These are phyloP conservation scores for Vigna nakashimae DNA, from an alignment of 306 rosid species.

Conservation along the genomic window DNA sequence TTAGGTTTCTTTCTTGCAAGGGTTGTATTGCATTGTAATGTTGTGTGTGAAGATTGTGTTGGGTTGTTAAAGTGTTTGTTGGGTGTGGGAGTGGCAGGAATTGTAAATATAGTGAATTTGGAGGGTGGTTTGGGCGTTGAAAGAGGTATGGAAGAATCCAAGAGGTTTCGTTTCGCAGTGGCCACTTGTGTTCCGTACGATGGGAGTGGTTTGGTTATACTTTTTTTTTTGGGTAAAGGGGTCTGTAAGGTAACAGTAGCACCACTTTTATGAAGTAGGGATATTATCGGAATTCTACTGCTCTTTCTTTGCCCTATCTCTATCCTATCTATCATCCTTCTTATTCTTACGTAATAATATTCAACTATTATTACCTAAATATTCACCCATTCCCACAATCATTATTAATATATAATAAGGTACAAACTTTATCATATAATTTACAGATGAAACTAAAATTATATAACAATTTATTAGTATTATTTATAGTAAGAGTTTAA, in stretches of 20 bases:
- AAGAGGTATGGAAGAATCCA: conserved; percentile 37
- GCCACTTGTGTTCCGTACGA: conserved; percentile 38
- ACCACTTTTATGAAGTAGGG: conserved; percentile 18
- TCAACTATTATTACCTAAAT: too few relatives aligned
- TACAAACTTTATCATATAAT: too few relatives aligned
- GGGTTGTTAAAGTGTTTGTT: background rate
- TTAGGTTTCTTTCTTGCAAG: conserved; percentile 6
- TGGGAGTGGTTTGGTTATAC: background rate
- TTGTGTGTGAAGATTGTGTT: background rate
- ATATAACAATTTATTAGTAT: too few relatives aligned
- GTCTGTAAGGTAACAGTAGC: conserved; percentile 31
- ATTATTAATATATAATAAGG: too few relatives aligned
- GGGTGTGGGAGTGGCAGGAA: conserved; percentile 6
- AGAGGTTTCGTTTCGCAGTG: conserved; percentile 25
- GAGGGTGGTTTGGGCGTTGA: background rate
- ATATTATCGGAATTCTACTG: conserved; percentile 36
- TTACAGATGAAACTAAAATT: too few relatives aligned
- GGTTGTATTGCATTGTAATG: background rate
- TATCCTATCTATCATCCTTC: background rate
- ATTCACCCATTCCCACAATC: too few relatives aligned
- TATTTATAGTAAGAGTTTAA: too few relatives aligned
- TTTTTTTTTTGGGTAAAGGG: conserved; percentile 15
- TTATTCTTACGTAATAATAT: too few relatives aligned
- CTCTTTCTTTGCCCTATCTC: background rate
- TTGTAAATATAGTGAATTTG: background rate